These are phyloP conservation scores for Colletotrichum chrysophilum DNA, from an alignment of 2,329 filamentous ascomycete species.

Conservation along the genomic window DNA sequence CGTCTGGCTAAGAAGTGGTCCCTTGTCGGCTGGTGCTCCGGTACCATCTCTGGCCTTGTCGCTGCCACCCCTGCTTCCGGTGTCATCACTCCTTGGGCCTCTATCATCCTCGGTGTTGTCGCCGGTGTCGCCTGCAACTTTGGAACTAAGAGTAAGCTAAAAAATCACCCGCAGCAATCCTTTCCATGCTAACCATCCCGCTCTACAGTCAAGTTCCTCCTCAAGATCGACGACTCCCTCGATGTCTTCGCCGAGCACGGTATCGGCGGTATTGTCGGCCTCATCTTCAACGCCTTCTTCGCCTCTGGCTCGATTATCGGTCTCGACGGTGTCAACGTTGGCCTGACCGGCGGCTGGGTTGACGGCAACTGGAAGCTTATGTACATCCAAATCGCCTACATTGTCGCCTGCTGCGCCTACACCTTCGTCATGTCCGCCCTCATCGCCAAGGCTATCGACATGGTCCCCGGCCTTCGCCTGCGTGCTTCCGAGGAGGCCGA, in stretches of 20 bases:
- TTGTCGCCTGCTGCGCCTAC: conserved; percentile 70
- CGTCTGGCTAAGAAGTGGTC: conserved; percentile 94
- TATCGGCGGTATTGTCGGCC: conserved; percentile 71
- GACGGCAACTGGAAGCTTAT: conserved; percentile 77
- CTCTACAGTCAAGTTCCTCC: conserved; percentile 59
- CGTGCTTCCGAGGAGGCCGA: conserved; percentile 83
- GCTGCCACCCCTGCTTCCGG: conserved; percentile 73
- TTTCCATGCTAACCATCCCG: not conserved
- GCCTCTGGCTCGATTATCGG: conserved; percentile 73
- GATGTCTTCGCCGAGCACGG: conserved; percentile 77
- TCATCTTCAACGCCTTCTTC: conserved; percentile 77
- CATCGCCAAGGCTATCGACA: conserved; percentile 77
- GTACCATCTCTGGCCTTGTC: conserved; percentile 73
- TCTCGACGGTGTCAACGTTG: conserved; percentile 78
- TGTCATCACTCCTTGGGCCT: conserved; percentile 71
- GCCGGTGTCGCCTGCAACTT: conserved; percentile 73
- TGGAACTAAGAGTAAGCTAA: conserved; percentile 60
- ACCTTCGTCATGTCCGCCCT: conserved; percentile 76
- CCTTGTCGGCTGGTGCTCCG: conserved; percentile 76
- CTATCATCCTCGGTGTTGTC: conserved; percentile 68
- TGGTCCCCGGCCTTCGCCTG: conserved; percentile 78
- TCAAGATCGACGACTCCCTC: conserved; percentile 73
- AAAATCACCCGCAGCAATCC: not conserved
- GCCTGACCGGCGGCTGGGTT: conserved; percentile 71
- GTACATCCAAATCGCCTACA: conserved; percentile 82